Base-by-base conservation (phyloP, 2,329 filamentous ascomycete genomes). In the Talaromyces sp. region DNA sequence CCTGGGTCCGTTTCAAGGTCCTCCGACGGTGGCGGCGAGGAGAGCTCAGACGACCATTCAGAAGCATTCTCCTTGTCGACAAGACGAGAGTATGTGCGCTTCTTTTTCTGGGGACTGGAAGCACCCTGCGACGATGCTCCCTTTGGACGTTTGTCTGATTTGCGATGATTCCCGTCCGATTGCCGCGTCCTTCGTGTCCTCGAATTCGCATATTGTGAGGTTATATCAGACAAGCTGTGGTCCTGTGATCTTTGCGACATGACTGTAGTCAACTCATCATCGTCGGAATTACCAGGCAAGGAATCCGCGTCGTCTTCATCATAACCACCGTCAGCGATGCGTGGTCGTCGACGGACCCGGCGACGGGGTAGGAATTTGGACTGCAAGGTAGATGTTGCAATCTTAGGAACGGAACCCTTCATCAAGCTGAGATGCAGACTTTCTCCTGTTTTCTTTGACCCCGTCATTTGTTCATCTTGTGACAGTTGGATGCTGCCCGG, bases 381-480 rank as follows among this genome's bases (percentile, higher is more conserved):
- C 65, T 75, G 74, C 24, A 77, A 64, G 35, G 62, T 62, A n/a
- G 73, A 69, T 9, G 75, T 77, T 17, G 74, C 67, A 19, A 76
- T 41, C 48, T 66, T 63, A 2, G 58, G 57, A 27, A 51, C 35
- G 35, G 32, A 41, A 43, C 11, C 64, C 58, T 14, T 62, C 58
- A 38, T 32, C 10, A 41, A 24, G 43, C 21, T 46, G 19, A 46
- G 43, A 46, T 46, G 43, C n/a, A 46, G n/a, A 46, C 21, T 46
- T 46, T 24, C 43, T 24, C 21, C 43, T 1, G 43, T 19, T 19
- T 24, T 46, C n/a, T 12, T 46, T 9, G 43, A 21, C 38, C 38
- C 26, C 55, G 61, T 41, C 58, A 57, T 31, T 24, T 26, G 57
- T 54, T 19, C 41, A 32, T 38, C 55, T 3, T 24, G n/a, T 19